Percentiles rank a stretch among this genome's conserved stretches.
Evolutionary conservation across 345 rosid species (phyloP).

Genomic region (Lepidium africanum): DNA sequence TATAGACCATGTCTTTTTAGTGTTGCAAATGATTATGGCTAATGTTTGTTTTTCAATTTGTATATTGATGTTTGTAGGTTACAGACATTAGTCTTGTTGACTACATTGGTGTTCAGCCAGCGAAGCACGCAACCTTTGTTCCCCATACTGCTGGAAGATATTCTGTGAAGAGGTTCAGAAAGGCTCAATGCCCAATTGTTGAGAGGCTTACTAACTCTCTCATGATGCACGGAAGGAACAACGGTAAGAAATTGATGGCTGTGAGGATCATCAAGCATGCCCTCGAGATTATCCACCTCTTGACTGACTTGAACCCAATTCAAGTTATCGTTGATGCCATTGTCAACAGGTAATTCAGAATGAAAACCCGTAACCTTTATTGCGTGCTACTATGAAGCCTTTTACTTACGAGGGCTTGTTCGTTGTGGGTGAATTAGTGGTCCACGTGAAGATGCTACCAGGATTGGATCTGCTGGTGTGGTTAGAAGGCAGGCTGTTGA

Average conservation of each 20-base stretch:
- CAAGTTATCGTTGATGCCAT: slow-evolving; percentile 90
- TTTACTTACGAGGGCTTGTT: background rate
- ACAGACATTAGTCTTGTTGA: slow-evolving; percentile 61
- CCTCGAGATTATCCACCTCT: slow-evolving; percentile 84
- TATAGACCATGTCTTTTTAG: background rate
- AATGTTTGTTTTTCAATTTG: background rate
- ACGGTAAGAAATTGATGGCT: slow-evolving; percentile 88
- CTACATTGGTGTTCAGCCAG: slow-evolving; percentile 63
- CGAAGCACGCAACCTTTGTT: slow-evolving; percentile 79
- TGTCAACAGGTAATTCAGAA: slow-evolving; percentile 54
- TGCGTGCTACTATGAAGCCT: background rate
- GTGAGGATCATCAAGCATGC: slow-evolving; percentile 82
- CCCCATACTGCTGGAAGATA: slow-evolving; percentile 97
- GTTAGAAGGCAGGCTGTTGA: slow-evolving; percentile 98
- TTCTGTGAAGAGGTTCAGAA: slow-evolving; percentile 88
- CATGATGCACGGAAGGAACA: slow-evolving; percentile 95
- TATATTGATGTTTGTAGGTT: slow-evolving; percentile 34
- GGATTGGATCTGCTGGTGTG: slow-evolving; percentile 98
- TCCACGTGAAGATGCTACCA: slow-evolving; percentile 93
- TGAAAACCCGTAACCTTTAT: background rate
- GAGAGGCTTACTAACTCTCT: slow-evolving; percentile 94
- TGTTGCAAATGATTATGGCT: background rate
- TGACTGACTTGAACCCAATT: slow-evolving; percentile 78
- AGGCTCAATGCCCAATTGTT: slow-evolving; percentile 92
- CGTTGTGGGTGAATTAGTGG: slow-evolving; percentile 40